These are phyloP conservation scores for Angomonas deanei DNA, from an alignment of 208 protist genomes.

Conservation along the genomic window DNA sequence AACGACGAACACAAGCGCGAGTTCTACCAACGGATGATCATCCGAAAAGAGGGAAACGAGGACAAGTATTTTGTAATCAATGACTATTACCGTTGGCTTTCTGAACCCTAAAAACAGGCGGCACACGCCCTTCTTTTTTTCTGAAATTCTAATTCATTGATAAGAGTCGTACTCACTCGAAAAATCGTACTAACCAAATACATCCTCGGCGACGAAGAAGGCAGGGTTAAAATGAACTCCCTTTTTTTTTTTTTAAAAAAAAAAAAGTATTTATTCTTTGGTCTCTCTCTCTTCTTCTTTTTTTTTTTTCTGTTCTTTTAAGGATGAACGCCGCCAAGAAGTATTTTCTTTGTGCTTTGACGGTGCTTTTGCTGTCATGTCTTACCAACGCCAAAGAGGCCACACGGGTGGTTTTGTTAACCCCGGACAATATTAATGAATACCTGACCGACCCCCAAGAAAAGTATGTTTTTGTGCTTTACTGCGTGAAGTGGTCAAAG, in stretches of 20 bases:
- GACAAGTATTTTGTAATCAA: conserved; percentile 83
- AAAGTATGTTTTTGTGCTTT: conserved; percentile 68
- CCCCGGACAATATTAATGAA: conserved; percentile 48
- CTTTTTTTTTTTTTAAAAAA: no score
- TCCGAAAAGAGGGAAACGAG: conserved; percentile 67
- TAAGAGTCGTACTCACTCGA: background rate
- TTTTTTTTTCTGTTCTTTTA: background rate
- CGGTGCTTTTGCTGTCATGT: no score
- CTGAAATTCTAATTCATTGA: background rate
- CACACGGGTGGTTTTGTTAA: conserved; percentile 55
- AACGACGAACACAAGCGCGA: conserved; percentile 82
- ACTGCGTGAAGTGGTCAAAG: conserved; percentile 60
- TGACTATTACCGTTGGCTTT: conserved; percentile 89
- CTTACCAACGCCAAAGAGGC: no score
- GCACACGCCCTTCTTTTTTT: no score
- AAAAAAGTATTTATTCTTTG: background rate
- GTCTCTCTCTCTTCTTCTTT: background rate
- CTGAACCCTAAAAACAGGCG: conserved; percentile 27
- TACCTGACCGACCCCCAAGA: conserved; percentile 36
- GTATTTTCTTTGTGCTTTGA: background rate
- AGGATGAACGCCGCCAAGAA: background rate
- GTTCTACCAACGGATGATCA: conserved; percentile 83
- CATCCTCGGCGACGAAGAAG: no score
- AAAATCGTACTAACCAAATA: background rate
- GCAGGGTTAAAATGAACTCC: background rate